These are phyloP conservation scores for Pseudisothecium myosuroides DNA, from an alignment of 225 moss, liverwort and hornwort species.

Conservation along the genomic window DNA sequence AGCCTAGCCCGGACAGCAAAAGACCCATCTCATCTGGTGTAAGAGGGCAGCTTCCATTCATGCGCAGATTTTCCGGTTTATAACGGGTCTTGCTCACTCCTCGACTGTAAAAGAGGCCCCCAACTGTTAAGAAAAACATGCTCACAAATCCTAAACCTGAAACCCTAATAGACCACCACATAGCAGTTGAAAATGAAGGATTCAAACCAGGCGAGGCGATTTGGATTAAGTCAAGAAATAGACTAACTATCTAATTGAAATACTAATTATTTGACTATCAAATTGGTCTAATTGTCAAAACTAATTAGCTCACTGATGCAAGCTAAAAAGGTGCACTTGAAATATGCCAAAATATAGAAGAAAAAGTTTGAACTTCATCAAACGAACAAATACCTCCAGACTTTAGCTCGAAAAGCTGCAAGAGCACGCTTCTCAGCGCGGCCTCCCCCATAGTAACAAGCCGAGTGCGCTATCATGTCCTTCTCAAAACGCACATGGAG, in stretches of 20 bases:
- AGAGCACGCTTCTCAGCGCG: conserved; percentile 54
- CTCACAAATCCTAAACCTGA: not conserved
- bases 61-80: conserved; percentile 37
- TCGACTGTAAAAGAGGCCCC: conserved; percentile 12
- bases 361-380: not conserved
- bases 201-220: not conserved
- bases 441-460: conserved; percentile 58
- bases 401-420: conserved; percentile 36
- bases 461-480: conserved; percentile 63
- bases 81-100: conserved; percentile 43
- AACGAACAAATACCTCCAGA: conserved; percentile 27
- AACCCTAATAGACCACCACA: not conserved
- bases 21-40: conserved; percentile 62
- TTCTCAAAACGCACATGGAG: conserved; percentile 68
- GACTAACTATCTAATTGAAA: not conserved
- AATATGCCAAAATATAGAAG: not conserved
- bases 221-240: not conserved
- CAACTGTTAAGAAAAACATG: not conserved
- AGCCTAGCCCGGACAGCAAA: conserved; percentile 48
- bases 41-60: conserved; percentile 65
- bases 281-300: not conserved
- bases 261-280: not conserved
- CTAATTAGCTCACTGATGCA: not conserved
- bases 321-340: not conserved
- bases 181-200: not conserved